Evolutionary conservation across 306 rosid species (phyloP).

Genomic region (Macrotyloma uniflorum): DNA sequence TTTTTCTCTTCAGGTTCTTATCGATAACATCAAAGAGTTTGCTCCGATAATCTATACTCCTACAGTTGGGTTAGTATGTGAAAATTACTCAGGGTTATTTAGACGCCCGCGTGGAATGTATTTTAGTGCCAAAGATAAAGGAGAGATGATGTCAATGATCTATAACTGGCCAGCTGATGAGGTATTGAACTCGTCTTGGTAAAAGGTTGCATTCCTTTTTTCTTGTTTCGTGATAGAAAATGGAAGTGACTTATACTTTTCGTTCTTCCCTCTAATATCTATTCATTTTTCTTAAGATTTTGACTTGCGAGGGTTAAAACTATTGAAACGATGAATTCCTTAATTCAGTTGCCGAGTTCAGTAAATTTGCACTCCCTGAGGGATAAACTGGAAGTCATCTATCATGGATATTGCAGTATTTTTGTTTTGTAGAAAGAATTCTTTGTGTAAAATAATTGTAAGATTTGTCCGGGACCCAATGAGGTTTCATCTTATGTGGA

Average conservation of each 20-base stretch:
- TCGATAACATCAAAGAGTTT: conserved; percentile 77
- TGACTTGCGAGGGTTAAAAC: conserved; percentile 5
- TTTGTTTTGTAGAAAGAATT: not conserved
- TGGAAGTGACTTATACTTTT: not conserved
- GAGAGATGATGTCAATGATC: conserved; percentile 97
- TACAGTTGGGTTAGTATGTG: conserved; percentile 85
- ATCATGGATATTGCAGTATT: not conserved
- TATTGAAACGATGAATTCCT: conserved; percentile 9
- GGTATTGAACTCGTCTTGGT: conserved; percentile 47
- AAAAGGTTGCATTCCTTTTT: conserved; percentile 10
- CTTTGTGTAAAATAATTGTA: not conserved
- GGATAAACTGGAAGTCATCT: conserved; percentile 1
- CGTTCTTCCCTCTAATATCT: not conserved
- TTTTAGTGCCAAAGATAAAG: conserved; percentile 91
- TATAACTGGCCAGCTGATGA: conserved; percentile 82
- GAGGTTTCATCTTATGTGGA: not conserved
- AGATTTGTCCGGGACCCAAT: conserved; percentile 12
- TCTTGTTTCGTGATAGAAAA: conserved; percentile 3
- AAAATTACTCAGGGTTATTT: conserved; percentile 85
- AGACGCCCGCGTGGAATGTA: conserved; percentile 96
- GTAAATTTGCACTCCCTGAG: not conserved
- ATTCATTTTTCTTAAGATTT: not conserved
- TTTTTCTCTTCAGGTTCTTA: conserved; percentile 64
- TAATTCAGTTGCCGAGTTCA: not conserved
- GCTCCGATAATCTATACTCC: conserved; percentile 94